These are phyloP conservation scores for Millerozyma acaciae DNA, from an alignment of 805 yeast species.

Conservation along the genomic window DNA sequence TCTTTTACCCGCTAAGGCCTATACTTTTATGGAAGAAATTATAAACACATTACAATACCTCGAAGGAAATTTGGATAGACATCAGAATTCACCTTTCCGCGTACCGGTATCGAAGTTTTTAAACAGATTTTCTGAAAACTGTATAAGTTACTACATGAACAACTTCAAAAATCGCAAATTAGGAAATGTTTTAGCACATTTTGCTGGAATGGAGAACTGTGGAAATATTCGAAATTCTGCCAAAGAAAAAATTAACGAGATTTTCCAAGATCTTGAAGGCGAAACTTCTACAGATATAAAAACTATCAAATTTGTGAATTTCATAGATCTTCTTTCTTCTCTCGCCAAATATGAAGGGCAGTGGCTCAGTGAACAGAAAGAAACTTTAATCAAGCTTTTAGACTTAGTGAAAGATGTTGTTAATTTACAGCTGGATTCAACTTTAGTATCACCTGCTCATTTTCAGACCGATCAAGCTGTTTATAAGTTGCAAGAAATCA, in stretches of 20 bases:
- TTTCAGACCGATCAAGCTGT: constrained; percentile 72
- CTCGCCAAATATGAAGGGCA: constrained; percentile 46
- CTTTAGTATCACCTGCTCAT: constrained; percentile 56
- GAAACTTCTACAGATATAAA: constrained; percentile 52
- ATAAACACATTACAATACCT: constrained; percentile 69
- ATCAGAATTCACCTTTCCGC: constrained; percentile 84
- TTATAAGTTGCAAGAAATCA: constrained; percentile 49
- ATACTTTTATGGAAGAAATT: constrained; percentile 84
- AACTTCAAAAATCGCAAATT: constrained; percentile 60
- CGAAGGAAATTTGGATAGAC: constrained; percentile 81
- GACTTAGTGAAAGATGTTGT: constrained; percentile 42
- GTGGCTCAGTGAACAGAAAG: constrained; percentile 58
- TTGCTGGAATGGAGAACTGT: constrained; percentile 55
- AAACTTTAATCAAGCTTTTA: constrained; percentile 40
- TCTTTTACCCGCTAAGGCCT: constrained; percentile 86
- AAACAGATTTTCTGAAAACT: constrained; percentile 74
- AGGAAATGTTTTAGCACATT: constrained; percentile 65
- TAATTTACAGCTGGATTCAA: constrained; percentile 34
- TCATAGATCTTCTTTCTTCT: constrained; percentile 60
- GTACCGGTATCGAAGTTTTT: constrained; percentile 84
- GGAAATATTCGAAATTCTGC: constrained; percentile 53
- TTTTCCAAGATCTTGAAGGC: constrained; percentile 45
- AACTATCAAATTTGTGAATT: constrained; percentile 66
- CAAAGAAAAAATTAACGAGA: constrained; percentile 46
- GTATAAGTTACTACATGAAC: constrained; percentile 64